phyloP scores from a whole-genome alignment of 2,329 filamentous ascomycete species.

The Thelonectria discophora region DNA sequence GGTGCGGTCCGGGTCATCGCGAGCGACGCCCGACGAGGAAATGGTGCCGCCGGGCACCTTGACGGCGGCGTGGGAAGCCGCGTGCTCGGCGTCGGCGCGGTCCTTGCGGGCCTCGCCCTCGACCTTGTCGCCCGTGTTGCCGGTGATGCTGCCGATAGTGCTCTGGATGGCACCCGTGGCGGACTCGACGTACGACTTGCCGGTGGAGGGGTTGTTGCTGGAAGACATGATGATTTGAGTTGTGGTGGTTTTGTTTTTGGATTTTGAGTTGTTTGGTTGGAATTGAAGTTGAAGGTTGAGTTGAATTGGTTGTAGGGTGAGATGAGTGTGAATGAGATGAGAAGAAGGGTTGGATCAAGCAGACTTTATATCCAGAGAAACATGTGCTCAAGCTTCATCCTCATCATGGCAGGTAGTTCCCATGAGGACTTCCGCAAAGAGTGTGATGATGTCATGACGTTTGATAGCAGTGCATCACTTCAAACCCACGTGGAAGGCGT shows the following conservation, averaged over 20 bases:
- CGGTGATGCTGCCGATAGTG: constrained; percentile 76
- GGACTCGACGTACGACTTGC: constrained; percentile 79
- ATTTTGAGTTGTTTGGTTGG: constrained; percentile 10
- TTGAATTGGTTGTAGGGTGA: constrained; percentile 14
- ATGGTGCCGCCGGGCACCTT: constrained; percentile 79
- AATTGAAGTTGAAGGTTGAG: neutral
- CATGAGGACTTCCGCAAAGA: constrained; percentile 1
- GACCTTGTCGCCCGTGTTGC: constrained; percentile 72
- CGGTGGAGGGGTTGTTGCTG: constrained; percentile 68
- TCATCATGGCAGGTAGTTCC: constrained; percentile 10
- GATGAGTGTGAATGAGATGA: constrained; percentile 20
- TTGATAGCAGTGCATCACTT: constrained; percentile 8
- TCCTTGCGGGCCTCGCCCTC: constrained; percentile 72
- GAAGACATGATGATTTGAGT: constrained; percentile 38
- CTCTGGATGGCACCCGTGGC: constrained; percentile 78
- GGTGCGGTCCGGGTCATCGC: constrained; percentile 76
- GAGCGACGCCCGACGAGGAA: constrained; percentile 72
- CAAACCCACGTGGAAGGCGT: neutral
- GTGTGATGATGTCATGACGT: constrained; percentile 37
- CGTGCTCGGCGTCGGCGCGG: constrained; percentile 72
- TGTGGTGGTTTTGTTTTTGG: constrained; percentile 22
- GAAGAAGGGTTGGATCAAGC: neutral
- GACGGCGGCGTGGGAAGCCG: constrained; percentile 76
- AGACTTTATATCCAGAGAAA: constrained; percentile 33
- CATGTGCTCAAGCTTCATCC: constrained; percentile 14